A percentile compares a stretch with the other conserved stretches of the same genome.
These are phyloP conservation scores for Larix kaempferi DNA, from an alignment of 75 land plant species.

Conservation along the genomic window DNA sequence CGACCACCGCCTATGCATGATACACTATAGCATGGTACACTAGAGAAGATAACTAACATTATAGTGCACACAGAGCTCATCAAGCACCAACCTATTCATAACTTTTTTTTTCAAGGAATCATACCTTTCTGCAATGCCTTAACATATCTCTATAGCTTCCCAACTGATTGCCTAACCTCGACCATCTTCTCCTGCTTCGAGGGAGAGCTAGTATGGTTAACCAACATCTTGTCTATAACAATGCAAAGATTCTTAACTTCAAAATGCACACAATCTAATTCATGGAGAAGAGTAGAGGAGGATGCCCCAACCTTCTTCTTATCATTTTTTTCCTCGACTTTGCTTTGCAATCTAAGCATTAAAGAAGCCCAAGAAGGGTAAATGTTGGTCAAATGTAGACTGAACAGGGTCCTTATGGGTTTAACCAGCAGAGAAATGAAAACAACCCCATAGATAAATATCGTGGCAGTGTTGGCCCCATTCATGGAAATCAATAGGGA, in stretches of 20 bases:
- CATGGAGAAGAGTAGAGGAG: conserved; percentile 17
- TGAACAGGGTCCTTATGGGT: conserved; percentile 13
- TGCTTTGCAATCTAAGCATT: conserved; percentile 16
- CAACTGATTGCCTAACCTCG: conserved; percentile 1
- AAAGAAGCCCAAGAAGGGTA: conserved; percentile 18
- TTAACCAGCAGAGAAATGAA: conserved; percentile 14
- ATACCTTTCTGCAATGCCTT: conserved; percentile 13
- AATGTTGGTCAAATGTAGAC: conserved; percentile 5
- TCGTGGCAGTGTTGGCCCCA: conserved; percentile 21
- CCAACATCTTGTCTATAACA: neutral
- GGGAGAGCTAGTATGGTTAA: no score
- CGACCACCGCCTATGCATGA: no score
- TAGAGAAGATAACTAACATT: no score
- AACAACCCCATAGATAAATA: conserved; percentile 21
- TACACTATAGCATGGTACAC: no score
- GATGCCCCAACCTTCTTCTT: conserved; percentile 16
- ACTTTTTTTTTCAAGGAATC: no score
- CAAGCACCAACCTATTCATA: no score
- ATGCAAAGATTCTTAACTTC: neutral
- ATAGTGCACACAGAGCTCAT: no score
- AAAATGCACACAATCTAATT: conserved; percentile 18
- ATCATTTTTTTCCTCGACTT: conserved; percentile 26
- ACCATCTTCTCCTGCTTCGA: neutral
- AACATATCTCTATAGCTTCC: neutral
- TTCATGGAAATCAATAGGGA: conserved; percentile 16